Evolutionary conservation across 495 filamentous ascomycete species (phyloP).

Genomic region (Aspergillus carlsbadensis): DNA sequence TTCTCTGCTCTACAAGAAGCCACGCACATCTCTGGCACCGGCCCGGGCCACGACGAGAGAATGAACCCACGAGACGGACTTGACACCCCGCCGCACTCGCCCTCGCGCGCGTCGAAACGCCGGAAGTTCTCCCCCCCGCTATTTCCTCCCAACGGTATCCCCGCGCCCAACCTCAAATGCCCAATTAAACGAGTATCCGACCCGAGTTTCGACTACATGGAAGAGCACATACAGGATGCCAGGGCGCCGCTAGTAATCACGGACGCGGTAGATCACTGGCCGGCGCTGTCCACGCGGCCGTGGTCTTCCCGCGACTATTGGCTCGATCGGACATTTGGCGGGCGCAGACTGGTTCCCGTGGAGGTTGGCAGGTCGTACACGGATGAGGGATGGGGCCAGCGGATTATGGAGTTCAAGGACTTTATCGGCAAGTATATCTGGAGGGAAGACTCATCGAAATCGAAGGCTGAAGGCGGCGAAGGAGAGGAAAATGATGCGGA

Average conservation of each 20-base stretch:
- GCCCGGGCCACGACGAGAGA: background rate
- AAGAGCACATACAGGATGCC: constrained; percentile 54
- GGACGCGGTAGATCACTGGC: constrained; percentile 67
- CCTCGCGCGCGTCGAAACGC: constrained; percentile 26
- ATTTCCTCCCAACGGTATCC: constrained; percentile 37
- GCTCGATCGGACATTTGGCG: constrained; percentile 69
- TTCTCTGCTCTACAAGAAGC: constrained; percentile 31
- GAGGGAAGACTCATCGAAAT: constrained; percentile 14
- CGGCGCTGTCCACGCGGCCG: constrained; percentile 62
- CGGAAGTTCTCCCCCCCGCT: constrained; percentile 36
- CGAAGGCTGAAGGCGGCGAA: background rate
- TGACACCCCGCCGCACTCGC: constrained; percentile 20
- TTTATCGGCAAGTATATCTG: constrained; percentile 66
- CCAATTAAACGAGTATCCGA: constrained; percentile 36
- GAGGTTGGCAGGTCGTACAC: constrained; percentile 91
- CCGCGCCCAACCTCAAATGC: constrained; percentile 32
- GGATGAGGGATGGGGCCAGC: constrained; percentile 82
- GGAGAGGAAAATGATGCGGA: constrained; percentile 14
- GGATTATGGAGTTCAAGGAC: constrained; percentile 70
- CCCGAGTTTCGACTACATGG: constrained; percentile 61
- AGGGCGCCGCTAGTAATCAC: constrained; percentile 70
- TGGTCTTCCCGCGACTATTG: constrained; percentile 80
- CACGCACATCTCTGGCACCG: constrained; percentile 2
- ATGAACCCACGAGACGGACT: background rate
- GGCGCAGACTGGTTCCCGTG: constrained; percentile 78